These are phyloP conservation scores for Pezicula radicicola DNA, from an alignment of 2,329 filamentous ascomycete genomes.

Conservation along the genomic window DNA sequence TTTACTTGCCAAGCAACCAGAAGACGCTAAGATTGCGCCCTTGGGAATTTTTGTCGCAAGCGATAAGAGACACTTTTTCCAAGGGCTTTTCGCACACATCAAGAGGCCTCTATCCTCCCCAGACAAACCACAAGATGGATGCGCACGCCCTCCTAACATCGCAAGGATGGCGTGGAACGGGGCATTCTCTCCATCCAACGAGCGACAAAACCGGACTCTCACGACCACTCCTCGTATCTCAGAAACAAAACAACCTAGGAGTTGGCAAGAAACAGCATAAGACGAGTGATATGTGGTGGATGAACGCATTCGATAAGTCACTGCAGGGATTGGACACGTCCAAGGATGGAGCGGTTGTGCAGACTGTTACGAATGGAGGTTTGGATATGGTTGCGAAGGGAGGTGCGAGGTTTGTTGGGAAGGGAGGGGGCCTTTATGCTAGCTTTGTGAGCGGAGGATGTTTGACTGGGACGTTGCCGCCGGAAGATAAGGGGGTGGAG, in stretches of 20 bases:
- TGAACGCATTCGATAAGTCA: slow-evolving; percentile 89
- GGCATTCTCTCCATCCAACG: slow-evolving; percentile 79
- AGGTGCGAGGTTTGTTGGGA: slow-evolving; percentile 54
- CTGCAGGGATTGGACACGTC: slow-evolving; percentile 73
- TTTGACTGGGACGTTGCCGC: slow-evolving; percentile 65
- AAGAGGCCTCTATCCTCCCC: not conserved
- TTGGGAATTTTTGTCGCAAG: not conserved
- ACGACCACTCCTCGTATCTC: slow-evolving; percentile 77
- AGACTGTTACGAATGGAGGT: slow-evolving; percentile 52
- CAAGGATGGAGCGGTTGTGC: slow-evolving; percentile 49
- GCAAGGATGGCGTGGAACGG: slow-evolving; percentile 87
- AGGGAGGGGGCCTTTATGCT: slow-evolving; percentile 61
- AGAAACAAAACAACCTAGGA: slow-evolving; percentile 78
- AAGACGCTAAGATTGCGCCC: not conserved
- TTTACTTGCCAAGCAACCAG: not conserved
- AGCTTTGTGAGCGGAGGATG: slow-evolving; percentile 82
- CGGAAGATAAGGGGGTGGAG: slow-evolving; percentile 3
- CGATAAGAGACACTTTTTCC: not conserved
- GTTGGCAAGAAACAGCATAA: slow-evolving; percentile 70
- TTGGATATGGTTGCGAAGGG: slow-evolving; percentile 55
- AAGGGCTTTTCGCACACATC: not conserved
- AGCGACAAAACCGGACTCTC: slow-evolving; percentile 73
- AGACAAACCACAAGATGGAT: slow-evolving; percentile 58
- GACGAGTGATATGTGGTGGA: slow-evolving; percentile 89
- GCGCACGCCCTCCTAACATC: slow-evolving; percentile 76